These are phyloP conservation scores for Erysimum cheiranthoides DNA, from an alignment of 345 rosid species.

Conservation along the genomic window DNA sequence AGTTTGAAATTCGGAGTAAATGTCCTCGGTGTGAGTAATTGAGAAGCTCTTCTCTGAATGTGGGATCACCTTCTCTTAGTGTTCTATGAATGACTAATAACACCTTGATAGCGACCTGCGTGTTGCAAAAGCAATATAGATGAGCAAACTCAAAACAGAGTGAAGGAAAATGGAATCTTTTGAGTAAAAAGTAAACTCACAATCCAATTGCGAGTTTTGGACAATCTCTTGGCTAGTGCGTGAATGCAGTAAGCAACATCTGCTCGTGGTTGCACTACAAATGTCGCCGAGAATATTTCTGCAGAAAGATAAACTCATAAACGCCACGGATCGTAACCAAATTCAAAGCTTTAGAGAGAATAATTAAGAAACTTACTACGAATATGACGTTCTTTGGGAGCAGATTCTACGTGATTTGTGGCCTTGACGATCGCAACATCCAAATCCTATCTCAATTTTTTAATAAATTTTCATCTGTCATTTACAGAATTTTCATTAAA, in stretches of 20 bases:
- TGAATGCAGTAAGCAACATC: constrained; percentile 99
- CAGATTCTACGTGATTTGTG: constrained; percentile 92
- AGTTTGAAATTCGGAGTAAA: constrained; percentile 92
- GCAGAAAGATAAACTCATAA: constrained; percentile 39
- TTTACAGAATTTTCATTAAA: background rate
- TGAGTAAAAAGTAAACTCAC: constrained; percentile 45
- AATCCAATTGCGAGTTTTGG: constrained; percentile 94
- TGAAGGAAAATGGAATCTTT: background rate
- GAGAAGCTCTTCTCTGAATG: constrained; percentile 92
- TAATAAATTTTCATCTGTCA: background rate
- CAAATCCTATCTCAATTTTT: constrained; percentile 67
- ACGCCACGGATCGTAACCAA: background rate
- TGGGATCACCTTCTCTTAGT: constrained; percentile 96
- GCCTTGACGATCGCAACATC: constrained; percentile 94
- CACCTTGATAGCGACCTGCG: constrained; percentile 90
- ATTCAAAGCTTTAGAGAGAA: background rate
- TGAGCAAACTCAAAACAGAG: constrained; percentile 15
- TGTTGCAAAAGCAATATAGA: constrained; percentile 14
- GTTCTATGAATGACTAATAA: constrained; percentile 93
- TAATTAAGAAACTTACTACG: constrained; percentile 56
- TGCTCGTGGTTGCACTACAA: constrained; percentile 86
- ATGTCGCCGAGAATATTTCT: constrained; percentile 88
- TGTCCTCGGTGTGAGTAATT: constrained; percentile 91
- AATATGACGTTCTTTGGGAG: constrained; percentile 87
- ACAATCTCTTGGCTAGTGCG: constrained; percentile 80